A percentile compares a stretch with the other conserved stretches of the same genome.
These are phyloP conservation scores for Vickermania spadyakhi DNA, from an alignment of 208 protist genomes.

Conservation along the genomic window DNA sequence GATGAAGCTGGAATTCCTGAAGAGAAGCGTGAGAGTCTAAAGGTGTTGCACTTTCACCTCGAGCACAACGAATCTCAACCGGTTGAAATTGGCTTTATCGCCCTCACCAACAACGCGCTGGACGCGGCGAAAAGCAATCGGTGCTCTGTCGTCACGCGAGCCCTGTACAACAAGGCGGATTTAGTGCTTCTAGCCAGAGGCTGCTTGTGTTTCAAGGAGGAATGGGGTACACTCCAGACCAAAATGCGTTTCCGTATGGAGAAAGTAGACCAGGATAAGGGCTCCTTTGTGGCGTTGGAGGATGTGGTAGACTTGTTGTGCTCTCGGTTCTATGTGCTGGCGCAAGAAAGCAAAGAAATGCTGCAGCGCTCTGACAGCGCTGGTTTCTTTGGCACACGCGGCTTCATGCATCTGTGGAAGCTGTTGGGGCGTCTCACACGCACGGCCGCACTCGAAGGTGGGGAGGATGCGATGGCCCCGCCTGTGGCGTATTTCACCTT, in stretches of 20 bases:
- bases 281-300: too few relatives aligned
- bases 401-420: not conserved
- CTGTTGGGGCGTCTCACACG: not conserved
- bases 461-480: too few relatives aligned
- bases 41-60: constrained; percentile 1
- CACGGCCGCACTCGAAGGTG: not conserved
- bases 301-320: too few relatives aligned
- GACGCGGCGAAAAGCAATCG: constrained; percentile 2
- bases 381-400: not conserved
- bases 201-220: too few relatives aligned
- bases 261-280: too few relatives aligned
- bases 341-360: too few relatives aligned
- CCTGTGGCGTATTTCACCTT: too few relatives aligned
- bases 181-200: not conserved
- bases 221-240: too few relatives aligned
- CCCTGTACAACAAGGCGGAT: not conserved
- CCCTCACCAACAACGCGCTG: not conserved
- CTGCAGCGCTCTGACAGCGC: too few relatives aligned
- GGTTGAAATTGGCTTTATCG: not conserved
- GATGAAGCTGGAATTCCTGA: constrained; percentile 1
- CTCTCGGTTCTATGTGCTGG: too few relatives aligned
- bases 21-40: not conserved
- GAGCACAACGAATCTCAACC: not conserved
- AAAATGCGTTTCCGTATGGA: too few relatives aligned
- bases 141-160: not conserved